These are phyloP conservation scores for Pseudogymnoascus sp. DNA, from an alignment of 2,329 filamentous ascomycete genomes.

Conservation along the genomic window DNA sequence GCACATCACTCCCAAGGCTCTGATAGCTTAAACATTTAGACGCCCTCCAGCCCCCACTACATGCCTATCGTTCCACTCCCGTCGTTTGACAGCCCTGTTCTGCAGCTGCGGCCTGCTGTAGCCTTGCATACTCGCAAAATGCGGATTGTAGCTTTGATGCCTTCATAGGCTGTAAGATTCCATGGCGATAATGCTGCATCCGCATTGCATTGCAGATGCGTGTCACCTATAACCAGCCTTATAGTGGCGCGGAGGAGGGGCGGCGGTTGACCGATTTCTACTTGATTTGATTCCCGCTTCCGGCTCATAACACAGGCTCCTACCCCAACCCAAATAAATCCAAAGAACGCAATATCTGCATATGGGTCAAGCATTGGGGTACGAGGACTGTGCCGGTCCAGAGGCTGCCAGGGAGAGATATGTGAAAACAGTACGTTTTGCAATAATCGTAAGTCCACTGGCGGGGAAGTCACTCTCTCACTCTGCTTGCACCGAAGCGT, in stretches of 20 bases:
- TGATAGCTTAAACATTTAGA: background rate
- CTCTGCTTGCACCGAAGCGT: background rate
- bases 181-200: background rate
- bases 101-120: background rate
- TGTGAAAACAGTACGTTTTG: background rate
- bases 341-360: background rate
- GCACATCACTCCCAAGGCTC: background rate
- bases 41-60: background rate
- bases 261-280: background rate
- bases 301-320: background rate
- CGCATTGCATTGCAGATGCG: slow-evolving; percentile 28
- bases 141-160: background rate
- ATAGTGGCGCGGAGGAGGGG: background rate
- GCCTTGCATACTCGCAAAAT: background rate
- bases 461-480: background rate
- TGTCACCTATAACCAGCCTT: slow-evolving; percentile 40
- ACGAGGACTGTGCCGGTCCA: background rate
- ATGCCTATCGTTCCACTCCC: background rate
- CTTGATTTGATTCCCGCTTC: background rate
- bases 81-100: background rate
- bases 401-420: background rate
- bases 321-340: too few relatives aligned
- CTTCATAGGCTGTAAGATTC: background rate
- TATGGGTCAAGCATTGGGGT: background rate
- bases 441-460: background rate